Evolutionary conservation across 768 basidiomycete genomes (phyloP).

Genomic region (Coprinopsis sp.): DNA sequence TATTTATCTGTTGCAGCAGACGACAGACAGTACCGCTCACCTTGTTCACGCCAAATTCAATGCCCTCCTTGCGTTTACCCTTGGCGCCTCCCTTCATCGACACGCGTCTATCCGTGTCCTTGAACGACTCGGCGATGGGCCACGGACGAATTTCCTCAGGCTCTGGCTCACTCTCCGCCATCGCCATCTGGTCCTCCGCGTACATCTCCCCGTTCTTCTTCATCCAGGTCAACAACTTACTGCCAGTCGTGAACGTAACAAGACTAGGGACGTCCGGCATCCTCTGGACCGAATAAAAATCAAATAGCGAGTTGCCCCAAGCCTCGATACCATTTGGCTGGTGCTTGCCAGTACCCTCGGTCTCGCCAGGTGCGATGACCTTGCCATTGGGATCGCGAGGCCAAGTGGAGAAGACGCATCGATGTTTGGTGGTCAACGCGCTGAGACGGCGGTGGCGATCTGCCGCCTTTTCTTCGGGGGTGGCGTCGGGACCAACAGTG

Average conservation of each 20-base stretch:
- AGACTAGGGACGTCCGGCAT: constrained; percentile 15
- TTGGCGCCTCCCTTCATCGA: constrained; percentile 3
- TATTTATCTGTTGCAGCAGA: no score
- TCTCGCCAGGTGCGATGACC: background rate
- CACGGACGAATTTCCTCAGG: constrained; percentile 27
- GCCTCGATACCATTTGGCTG: constrained; percentile 20
- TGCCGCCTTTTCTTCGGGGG: constrained; percentile 1
- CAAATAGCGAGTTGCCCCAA: constrained; percentile 41
- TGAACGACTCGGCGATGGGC: constrained; percentile 23
- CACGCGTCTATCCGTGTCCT: constrained; percentile 13
- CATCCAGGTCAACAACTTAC: constrained; percentile 33
- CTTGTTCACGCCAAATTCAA: constrained; percentile 3
- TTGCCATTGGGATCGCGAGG: constrained; percentile 28
- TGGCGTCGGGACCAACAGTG: background rate
- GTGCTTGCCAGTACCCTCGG: background rate
- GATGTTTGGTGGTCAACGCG: constrained; percentile 12
- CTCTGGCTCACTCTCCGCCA: constrained; percentile 31
- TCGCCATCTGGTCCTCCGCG: constrained; percentile 28
- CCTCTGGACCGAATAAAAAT: constrained; percentile 33
- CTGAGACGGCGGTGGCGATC: constrained; percentile 2
- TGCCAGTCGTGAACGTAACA: constrained; percentile 26
- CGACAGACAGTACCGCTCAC: background rate
- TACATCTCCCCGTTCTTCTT: constrained; percentile 29
- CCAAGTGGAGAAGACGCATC: constrained; percentile 26
- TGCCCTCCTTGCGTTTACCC: background rate